Percentiles rank a stretch among this genome's conserved stretches.
phyloP scores from a whole-genome alignment of 2,329 filamentous ascomycete genomes.

The Achaetomium macrosporum region DNA sequence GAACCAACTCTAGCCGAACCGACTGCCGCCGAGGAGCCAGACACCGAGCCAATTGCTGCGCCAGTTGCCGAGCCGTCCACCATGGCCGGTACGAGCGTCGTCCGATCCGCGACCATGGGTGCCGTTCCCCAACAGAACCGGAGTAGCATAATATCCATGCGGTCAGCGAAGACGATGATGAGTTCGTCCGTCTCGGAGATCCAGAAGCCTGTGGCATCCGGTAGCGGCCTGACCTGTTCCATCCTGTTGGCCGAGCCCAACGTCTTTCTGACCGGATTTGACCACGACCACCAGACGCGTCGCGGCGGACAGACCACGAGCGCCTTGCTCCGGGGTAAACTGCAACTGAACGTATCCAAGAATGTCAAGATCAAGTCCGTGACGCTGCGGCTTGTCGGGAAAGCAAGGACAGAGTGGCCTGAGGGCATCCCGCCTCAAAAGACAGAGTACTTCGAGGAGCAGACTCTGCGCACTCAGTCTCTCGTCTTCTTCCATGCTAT shows the following conservation, averaged over 20 bases:
- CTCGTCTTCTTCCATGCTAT: conserved; percentile 87
- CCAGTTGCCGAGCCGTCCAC: conserved; percentile 13
- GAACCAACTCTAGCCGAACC: conserved; percentile 7
- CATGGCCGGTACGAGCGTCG: conserved; percentile 29
- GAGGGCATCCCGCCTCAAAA: conserved; percentile 90
- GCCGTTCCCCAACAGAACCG: conserved; percentile 32
- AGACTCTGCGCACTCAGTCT: conserved; percentile 80
- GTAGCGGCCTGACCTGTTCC: conserved; percentile 67
- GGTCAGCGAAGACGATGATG: conserved; percentile 45
- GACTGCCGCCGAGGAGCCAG: conserved; percentile 8
- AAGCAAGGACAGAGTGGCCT: conserved; percentile 89
- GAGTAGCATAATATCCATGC: conserved; percentile 47
- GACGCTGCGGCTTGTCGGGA: conserved; percentile 77
- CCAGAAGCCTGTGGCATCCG: conserved; percentile 71
- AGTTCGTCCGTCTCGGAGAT: conserved; percentile 49
- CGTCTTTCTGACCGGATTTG: conserved; percentile 72
- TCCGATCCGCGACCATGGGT: conserved; percentile 23
- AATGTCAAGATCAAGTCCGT: conserved; percentile 90
- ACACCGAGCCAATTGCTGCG: not conserved
- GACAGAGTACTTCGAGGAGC: conserved; percentile 74
- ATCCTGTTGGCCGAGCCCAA: conserved; percentile 75
- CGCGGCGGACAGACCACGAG: conserved; percentile 57
- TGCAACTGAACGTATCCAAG: conserved; percentile 79
- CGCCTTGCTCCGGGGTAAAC: conserved; percentile 76
- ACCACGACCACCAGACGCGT: conserved; percentile 56